These are phyloP conservation scores for Alternaria longipes DNA, from an alignment of 2,329 filamentous ascomycete species.

Conservation along the genomic window DNA sequence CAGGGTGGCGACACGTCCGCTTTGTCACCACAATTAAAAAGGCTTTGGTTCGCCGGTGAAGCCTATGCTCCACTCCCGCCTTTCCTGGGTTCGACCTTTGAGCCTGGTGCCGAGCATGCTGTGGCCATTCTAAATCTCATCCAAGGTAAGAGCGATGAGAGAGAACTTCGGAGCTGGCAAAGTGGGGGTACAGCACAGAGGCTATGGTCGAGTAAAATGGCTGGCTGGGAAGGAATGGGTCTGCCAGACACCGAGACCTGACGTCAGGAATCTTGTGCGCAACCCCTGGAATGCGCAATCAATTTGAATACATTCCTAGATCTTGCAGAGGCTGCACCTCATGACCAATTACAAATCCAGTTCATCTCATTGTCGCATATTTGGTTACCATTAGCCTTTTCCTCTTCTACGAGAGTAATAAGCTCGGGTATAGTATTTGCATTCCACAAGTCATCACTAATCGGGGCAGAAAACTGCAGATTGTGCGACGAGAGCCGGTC, in stretches of 20 bases:
- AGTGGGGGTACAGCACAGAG: too few species aligned
- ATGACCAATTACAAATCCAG: neutral
- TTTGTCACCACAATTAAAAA: too few species aligned
- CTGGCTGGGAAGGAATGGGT: too few species aligned
- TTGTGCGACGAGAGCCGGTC: neutral
- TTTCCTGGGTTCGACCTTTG: too few species aligned
- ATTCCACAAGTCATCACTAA: neutral
- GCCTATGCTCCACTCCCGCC: too few species aligned
- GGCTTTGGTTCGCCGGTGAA: too few species aligned
- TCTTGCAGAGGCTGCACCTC: neutral
- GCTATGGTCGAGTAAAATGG: too few species aligned
- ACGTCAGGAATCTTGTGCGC: slow-evolving; percentile 19
- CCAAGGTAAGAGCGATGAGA: too few species aligned
- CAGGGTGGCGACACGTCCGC: too few species aligned
- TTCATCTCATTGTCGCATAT: neutral
- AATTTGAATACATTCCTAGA: slow-evolving; percentile 12
- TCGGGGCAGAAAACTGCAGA: neutral
- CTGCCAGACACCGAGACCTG: neutral
- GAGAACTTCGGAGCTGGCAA: too few species aligned
- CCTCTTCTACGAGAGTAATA: neutral
- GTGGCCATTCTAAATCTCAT: too few species aligned
- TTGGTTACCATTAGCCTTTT: neutral
- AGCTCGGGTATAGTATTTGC: neutral
- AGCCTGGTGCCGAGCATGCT: too few species aligned
- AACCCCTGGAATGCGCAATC: slow-evolving; percentile 8